Evolutionary conservation across 345 rosid species (phyloP), one percentile per base, ranked within the genome.

Genomic region (Garcia nutans): DNA sequence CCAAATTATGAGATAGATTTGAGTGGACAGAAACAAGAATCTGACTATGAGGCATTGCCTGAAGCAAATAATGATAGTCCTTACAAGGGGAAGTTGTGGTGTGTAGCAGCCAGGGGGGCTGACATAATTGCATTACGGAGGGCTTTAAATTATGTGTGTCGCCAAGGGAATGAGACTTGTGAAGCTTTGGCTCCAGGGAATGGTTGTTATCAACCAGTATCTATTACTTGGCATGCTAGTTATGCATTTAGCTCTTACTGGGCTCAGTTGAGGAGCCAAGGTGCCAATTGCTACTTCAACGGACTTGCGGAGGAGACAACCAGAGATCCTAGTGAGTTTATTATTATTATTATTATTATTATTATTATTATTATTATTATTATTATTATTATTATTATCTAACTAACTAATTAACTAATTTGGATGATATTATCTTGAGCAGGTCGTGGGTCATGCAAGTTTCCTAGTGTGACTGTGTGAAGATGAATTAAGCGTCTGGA

Each of bases 231-330:
- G 93, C 94, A 89, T 11, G 90, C 96, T 4, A 91, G 89, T 74
- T 93, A 85, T 33, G 98, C 98, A 0, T 93, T 93, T 73, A 91
- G 94, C 83, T 88, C 96, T 0, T 88, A 88, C 41, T 90, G 94
- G 96, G 84, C 94, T 12, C 77, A 80, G 74, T 89, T 85, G 71
- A 77, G 88, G 75, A 87, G 75, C 78, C 79, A 42, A 47, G 93
- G 93, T 15, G 89, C 88, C 33, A 84, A 52, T 33, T 93, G 98
- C 87, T 84, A 81, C 88, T 91, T 91, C 80, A 82, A 87, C 78
- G 97, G 98, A 57, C 83, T 91, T 62, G 94, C 92, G 0, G 80
- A 75, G 62, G 88, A 88, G 81, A 91, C 92, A 45, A 83, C 80
- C 3, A 73, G n/a, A 5, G 65, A 90, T 78, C 98, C 98, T n/a